A percentile compares a stretch with the other conserved stretches of the same genome.
Evolutionary conservation across 1,284 basidiomycete genomes (phyloP).

Genomic region (Leccinum cinnamomeum): DNA sequence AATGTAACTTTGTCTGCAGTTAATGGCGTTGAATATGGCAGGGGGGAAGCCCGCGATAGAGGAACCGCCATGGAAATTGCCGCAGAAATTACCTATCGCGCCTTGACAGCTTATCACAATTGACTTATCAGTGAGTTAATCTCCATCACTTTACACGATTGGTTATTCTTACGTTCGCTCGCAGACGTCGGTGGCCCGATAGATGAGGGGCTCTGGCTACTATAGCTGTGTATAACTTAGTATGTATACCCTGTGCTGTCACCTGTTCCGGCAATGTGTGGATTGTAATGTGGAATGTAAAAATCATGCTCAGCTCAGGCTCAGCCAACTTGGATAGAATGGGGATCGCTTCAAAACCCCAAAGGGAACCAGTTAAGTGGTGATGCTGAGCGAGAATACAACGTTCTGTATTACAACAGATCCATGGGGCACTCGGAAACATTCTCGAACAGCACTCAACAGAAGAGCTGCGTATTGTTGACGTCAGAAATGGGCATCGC

Average conservation of each 20-base stretch:
- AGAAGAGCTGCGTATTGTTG: neutral
- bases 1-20: conserved; percentile 15
- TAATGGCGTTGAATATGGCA: conserved; percentile 33
- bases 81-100: conserved; percentile 30
- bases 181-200: neutral
- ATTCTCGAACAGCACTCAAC: neutral
- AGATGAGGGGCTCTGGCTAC: neutral
- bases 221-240: neutral
- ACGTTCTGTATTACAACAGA: neutral
- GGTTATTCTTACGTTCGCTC: neutral
- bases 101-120: conserved; percentile 21
- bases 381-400: neutral
- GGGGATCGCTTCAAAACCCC: neutral
- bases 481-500: neutral
- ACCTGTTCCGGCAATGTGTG: neutral
- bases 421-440: neutral
- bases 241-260: conserved; percentile 4
- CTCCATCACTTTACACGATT: neutral
- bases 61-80: conserved; percentile 35
- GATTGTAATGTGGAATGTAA: conserved; percentile 15
- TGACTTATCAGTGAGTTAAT: conserved; percentile 15
- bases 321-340: neutral
- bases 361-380: neutral
- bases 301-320: neutral
- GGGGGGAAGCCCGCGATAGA: conserved; percentile 30